phyloP scores from a whole-genome alignment of 176 grass and related monocot species.

The Musa beccarii region DNA sequence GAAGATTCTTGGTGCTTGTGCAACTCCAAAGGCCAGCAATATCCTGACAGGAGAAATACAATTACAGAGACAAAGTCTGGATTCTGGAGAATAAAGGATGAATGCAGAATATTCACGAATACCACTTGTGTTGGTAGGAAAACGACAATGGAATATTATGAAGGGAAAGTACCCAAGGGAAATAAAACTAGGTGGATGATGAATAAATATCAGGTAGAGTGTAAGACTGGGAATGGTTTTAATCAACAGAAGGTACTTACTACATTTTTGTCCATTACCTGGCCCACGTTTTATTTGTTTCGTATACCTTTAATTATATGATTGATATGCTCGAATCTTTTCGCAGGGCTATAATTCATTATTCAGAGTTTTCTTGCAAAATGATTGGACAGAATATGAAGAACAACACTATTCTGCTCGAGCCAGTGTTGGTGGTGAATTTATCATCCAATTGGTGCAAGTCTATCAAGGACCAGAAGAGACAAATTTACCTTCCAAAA shows the following conservation, averaged over 20 bases:
- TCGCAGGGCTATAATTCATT: slow-evolving; percentile 51
- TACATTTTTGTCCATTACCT: not conserved
- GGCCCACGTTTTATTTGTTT: not conserved
- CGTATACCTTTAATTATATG: not conserved
- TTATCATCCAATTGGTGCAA: slow-evolving; percentile 13
- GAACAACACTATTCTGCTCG: slow-evolving; percentile 17
- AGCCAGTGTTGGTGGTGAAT: slow-evolving; percentile 1
- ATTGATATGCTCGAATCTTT: slow-evolving; percentile 17
- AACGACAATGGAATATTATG: slow-evolving; percentile 31
- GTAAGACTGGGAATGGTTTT: slow-evolving; percentile 16
- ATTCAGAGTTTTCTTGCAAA: slow-evolving; percentile 40
- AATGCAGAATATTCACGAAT: slow-evolving; percentile 28
- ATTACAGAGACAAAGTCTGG: slow-evolving; percentile 30
- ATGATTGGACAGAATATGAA: slow-evolving; percentile 11
- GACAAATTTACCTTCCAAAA: not conserved
- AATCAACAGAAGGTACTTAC: slow-evolving; percentile 24
- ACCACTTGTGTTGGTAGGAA: slow-evolving; percentile 27
- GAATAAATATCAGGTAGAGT: slow-evolving; percentile 33
- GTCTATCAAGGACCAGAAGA: slow-evolving; percentile 21
- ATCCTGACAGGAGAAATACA: not conserved
- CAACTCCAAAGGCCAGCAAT: slow-evolving; percentile 18
- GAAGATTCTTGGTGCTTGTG: slow-evolving; percentile 30
- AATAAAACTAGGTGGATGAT: slow-evolving; percentile 40
- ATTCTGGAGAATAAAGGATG: slow-evolving; percentile 27
- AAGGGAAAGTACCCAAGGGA: slow-evolving; percentile 30